phyloP scores from a whole-genome alignment of 2,329 filamentous ascomycete genomes.

The Cladosporium austrohemisphaericum region DNA sequence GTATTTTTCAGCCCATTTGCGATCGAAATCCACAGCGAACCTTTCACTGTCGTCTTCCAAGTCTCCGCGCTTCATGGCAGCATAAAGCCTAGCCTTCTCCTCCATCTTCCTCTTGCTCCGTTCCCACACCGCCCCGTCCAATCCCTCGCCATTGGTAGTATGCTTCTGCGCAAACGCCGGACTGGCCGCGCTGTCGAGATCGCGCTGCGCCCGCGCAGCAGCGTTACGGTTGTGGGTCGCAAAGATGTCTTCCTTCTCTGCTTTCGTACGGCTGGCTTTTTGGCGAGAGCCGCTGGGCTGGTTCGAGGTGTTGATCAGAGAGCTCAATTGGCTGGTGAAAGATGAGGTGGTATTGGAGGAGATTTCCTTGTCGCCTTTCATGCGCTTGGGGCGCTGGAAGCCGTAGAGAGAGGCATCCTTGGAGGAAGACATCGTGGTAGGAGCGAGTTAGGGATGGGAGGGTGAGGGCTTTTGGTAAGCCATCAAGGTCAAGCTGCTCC shows the following conservation, averaged over 20 bases:
- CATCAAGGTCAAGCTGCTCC: constrained; percentile 4
- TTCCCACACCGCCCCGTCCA: constrained; percentile 57
- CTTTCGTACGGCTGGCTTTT: constrained; percentile 46
- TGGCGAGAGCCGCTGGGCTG: constrained; percentile 34
- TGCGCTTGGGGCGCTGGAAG: constrained; percentile 64
- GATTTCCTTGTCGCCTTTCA: constrained; percentile 58
- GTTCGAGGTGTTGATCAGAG: constrained; percentile 61
- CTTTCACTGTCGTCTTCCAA: constrained; percentile 60
- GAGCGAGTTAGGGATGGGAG: neutral
- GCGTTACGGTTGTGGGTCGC: constrained; percentile 60
- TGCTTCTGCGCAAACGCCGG: constrained; percentile 60
- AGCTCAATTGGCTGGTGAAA: constrained; percentile 84
- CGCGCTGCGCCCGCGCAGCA: constrained; percentile 56
- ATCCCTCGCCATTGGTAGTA: constrained; percentile 57
- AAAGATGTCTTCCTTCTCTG: constrained; percentile 67
- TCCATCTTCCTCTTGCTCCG: constrained; percentile 79
- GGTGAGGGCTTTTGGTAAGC: neutral
- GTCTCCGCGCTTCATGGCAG: constrained; percentile 86
- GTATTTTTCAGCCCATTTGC: constrained; percentile 76
- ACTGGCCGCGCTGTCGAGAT: constrained; percentile 53
- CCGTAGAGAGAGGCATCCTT: constrained; percentile 73
- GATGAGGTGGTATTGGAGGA: constrained; percentile 68
- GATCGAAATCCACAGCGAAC: constrained; percentile 83
- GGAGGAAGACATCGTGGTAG: constrained; percentile 14
- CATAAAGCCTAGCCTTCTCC: constrained; percentile 83